Base-by-base conservation (phyloP, 495 filamentous ascomycete species). In the Xylaria castorea region DNA sequence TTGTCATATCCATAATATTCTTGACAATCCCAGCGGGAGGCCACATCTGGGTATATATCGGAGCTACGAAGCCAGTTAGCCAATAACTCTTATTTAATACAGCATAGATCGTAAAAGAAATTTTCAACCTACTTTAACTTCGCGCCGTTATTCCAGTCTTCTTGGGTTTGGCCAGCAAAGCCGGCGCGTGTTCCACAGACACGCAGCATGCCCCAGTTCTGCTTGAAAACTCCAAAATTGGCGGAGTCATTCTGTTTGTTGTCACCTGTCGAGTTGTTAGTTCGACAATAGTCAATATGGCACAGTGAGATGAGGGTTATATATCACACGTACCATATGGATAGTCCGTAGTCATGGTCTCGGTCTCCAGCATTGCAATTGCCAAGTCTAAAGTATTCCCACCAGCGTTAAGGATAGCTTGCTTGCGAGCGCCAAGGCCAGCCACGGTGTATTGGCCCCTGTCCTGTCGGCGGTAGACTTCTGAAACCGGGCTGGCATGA, bases 361-460 rank as follows among this genome's bases (percentile, higher is more conserved):
- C 55, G 4, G 55, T 58, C 55, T 58, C 55, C 55, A 58, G 30
- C 55, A 58, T 58, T 32, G 55, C 55, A 58, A 58, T 58, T 34
- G 55, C 55, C 55, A 58, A 34, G 55, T 58, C 55, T 20, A 58
- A 12, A 32, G 55, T 58, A 14, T 58, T 58, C 1, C 55, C 55
- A 34, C 55, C 55, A 9, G 55, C 55, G 1, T 58, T 58, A 12
- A 58, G 55, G 18, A 58, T 58, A 20, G 55, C 55, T 16, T 58
- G 55, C 55, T 58, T 58, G 16, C 55, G 55, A 58, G 55, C 55
- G 18, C 55, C 55, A 58, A 58, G 55, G 55, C 55, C 55, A 34
- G 55, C 16, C 20, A 58, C 55, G 18, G 4, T 34, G 55, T 58
- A 58, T 34, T 32, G 30, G n/a, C 55, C 55, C 18, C 55, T 58